Evolutionary conservation across 2,329 filamentous ascomycete genomes (phyloP).

Genomic region (Sporothrix pallida): DNA sequence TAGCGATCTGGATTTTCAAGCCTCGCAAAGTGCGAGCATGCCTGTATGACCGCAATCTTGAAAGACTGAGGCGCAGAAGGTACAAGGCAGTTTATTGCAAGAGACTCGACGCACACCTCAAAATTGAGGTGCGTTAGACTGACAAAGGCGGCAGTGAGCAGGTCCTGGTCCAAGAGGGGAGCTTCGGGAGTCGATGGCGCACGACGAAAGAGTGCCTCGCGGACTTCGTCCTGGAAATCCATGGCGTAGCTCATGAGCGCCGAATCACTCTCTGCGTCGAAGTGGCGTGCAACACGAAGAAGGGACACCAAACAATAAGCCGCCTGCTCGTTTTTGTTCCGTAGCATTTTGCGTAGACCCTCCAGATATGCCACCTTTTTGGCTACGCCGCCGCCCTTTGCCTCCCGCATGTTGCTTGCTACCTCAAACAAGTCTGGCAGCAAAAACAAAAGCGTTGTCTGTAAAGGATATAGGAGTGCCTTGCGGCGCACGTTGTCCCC

Average conservation of each 20-base stretch:
- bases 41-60: conserved; percentile 67
- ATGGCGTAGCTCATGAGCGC: conserved; percentile 68
- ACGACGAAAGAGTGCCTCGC: conserved; percentile 67
- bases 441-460: conserved; percentile 66
- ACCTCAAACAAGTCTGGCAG: conserved; percentile 73
- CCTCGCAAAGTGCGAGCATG: conserved; percentile 66
- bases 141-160: conserved; percentile 71
- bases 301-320: conserved; percentile 69
- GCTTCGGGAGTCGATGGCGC: conserved; percentile 54
- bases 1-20: conserved; percentile 57
- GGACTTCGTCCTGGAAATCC: conserved; percentile 72
- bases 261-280: conserved; percentile 66
- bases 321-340: conserved; percentile 69
- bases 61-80: conserved; percentile 63
- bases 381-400: conserved; percentile 64
- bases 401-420: conserved; percentile 69
- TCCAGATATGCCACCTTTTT: conserved; percentile 72
- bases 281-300: conserved; percentile 67
- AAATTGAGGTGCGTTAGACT: conserved; percentile 67
- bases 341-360: conserved; percentile 64
- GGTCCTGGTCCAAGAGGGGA: conserved; percentile 64
- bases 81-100: conserved; percentile 63
- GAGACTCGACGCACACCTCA: conserved; percentile 61
- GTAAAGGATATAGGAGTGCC: conserved; percentile 64
- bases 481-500: conserved; percentile 63